Percentiles rank a stretch among this genome's conserved stretches.
Evolutionary conservation across 1,284 basidiomycete species (phyloP).

Genomic region (Ceratobasidium sp.): DNA sequence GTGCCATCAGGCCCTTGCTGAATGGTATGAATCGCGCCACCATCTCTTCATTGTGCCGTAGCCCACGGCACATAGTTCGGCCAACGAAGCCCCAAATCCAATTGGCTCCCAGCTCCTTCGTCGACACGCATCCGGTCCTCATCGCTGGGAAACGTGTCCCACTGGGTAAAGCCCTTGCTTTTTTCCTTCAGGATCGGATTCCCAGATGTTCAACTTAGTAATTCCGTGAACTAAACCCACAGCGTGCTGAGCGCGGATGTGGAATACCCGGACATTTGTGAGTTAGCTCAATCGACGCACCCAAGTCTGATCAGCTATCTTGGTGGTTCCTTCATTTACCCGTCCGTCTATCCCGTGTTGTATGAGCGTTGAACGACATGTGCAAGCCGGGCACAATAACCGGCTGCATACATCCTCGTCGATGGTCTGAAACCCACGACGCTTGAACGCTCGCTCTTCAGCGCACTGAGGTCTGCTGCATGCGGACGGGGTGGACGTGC

Average conservation of each 20-base stretch:
- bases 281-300: conserved; percentile 35
- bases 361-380: neutral
- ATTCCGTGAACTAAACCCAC: conserved; percentile 8
- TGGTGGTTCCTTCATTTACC: neutral
- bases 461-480: neutral
- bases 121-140: conserved; percentile 5
- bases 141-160: conserved; percentile 36
- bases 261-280: conserved; percentile 4
- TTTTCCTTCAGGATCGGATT: conserved; percentile 23
- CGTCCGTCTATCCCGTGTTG: neutral
- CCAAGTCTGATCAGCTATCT: conserved; percentile 15
- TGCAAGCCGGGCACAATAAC: conserved; percentile 4
- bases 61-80: conserved; percentile 30
- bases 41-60: conserved; percentile 1
- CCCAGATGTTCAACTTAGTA: neutral
- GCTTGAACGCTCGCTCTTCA: conserved; percentile 1
- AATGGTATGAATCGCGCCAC: conserved; percentile 7
- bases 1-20: too few relatives aligned
- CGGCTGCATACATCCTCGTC: neutral
- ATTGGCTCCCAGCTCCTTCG: conserved; percentile 23
- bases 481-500: neutral
- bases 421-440: neutral
- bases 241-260: neutral
- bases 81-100: conserved; percentile 2
- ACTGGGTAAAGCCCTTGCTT: neutral